phyloP scores from a whole-genome alignment of 306 rosid genomes.

The Oemleria cerasiformis region DNA sequence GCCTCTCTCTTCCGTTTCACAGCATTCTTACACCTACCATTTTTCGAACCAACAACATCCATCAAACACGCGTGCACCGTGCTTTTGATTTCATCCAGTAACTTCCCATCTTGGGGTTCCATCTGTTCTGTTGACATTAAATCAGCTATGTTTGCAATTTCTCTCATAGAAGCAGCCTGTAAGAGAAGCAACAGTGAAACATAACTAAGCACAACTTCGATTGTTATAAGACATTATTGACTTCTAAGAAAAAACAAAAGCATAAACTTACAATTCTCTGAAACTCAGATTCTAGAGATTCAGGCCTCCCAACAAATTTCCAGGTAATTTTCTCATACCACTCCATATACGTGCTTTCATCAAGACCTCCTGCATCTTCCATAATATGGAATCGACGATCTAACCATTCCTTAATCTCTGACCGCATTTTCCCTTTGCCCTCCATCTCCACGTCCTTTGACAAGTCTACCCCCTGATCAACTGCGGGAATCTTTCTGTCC shows the following conservation, averaged over 20 bases:
- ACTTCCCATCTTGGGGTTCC: conserved; percentile 51
- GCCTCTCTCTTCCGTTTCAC: conserved; percentile 55
- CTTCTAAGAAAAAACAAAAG: neutral
- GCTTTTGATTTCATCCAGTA: conserved; percentile 56
- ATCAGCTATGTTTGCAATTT: conserved; percentile 62
- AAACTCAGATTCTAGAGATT: conserved; percentile 74
- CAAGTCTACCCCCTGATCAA: conserved; percentile 59
- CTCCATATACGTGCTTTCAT: conserved; percentile 50
- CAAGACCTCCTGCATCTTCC: conserved; percentile 34
- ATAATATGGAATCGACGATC: conserved; percentile 42
- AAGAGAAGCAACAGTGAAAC: conserved; percentile 1
- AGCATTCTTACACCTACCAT: conserved; percentile 45
- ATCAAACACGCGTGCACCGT: conserved; percentile 54
- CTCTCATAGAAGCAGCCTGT: conserved; percentile 67
- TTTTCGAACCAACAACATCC: conserved; percentile 49
- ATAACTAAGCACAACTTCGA: conserved; percentile 1
- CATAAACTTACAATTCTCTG: conserved; percentile 56
- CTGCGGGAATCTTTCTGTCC: conserved; percentile 67
- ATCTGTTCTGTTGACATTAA: conserved; percentile 53
- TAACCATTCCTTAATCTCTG: conserved; percentile 59
- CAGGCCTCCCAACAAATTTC: conserved; percentile 58
- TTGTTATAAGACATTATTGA: conserved; percentile 5
- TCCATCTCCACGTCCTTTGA: conserved; percentile 24
- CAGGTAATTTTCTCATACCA: conserved; percentile 71
- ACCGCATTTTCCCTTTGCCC: conserved; percentile 44